Evolutionary conservation across 1,139 yeast species (phyloP), one percentile per base, ranked within the genome.

Genomic region (Keqinozyma sinolaborantium): DNA sequence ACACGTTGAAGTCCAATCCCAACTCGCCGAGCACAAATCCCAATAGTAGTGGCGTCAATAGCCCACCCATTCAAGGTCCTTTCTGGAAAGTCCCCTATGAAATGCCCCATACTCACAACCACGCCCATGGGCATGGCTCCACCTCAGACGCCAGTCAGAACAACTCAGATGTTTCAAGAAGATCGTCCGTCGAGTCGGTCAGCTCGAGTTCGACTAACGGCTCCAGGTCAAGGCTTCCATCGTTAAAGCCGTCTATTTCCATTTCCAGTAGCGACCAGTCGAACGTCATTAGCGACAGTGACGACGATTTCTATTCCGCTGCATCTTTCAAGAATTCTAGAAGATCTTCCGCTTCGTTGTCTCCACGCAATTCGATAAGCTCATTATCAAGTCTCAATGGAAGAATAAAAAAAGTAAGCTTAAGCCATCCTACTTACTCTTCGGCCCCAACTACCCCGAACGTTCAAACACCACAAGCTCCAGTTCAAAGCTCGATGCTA

Each of bases 11-110:
- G 31, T 24, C 36, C 37, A 16, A 30, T 21, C 28, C 32, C 40
- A 10, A 24, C 35, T 16, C 39, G 41, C 16, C 47, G 38, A 26
- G 40, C 44, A 14, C 44, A 36, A 24, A 32, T 46, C 28, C 48
- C 48, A 4, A 48, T 46, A 20, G 33, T 44, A 26, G 30, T 44
- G 16, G 41, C 37, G 7, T 36, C 24, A 52, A 46, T 27, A 54
- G 60, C 34, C 65, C 70, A 3, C 67, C 67, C 26, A 58, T 67
- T 25, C 69, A 60, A 38, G 74, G 71, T 11, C 74, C 74, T 4
- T 65, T 69, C 48, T 69, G 75, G 75, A 69, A 67, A 44, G 75
- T 69, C 7, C 75, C 75, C 18, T 69, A 69, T 48, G 74, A 69
- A 44, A 65, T 69, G 73, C 75, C 74, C 2, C 51, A 50, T 10